Evolutionary conservation across 2,329 filamentous ascomycete genomes (phyloP).

Genomic region (Paecilomyces sp.): DNA sequence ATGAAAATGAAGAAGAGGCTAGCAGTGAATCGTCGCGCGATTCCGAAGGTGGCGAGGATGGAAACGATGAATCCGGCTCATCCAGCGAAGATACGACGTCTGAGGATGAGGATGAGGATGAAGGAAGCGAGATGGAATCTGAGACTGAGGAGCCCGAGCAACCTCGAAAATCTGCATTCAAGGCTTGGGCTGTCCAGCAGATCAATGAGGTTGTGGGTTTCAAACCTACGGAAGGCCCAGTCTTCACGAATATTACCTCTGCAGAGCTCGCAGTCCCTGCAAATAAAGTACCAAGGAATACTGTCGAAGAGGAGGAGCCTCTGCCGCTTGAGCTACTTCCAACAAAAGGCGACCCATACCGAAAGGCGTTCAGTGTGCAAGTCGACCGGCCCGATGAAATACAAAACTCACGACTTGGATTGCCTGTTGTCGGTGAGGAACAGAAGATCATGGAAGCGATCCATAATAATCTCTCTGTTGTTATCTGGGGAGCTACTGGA

Average conservation of each 20-base stretch:
- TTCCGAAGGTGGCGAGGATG: constrained; percentile 10
- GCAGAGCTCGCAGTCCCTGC: constrained; percentile 18
- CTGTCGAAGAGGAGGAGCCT: constrained; percentile 31
- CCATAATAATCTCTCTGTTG: constrained; percentile 80
- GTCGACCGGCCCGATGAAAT: constrained; percentile 66
- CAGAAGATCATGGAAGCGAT: constrained; percentile 98
- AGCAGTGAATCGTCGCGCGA: background rate
- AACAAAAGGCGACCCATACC: constrained; percentile 38
- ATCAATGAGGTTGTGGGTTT: constrained; percentile 77
- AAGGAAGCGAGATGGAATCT: constrained; percentile 8
- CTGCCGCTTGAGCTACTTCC: constrained; percentile 32
- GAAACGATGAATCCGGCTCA: constrained; percentile 12
- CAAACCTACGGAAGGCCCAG: constrained; percentile 38
- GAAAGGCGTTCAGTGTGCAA: constrained; percentile 70
- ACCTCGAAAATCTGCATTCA: constrained; percentile 64
- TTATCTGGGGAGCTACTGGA: constrained; percentile 90
- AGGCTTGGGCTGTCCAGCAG: constrained; percentile 83
- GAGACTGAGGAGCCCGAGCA: constrained; percentile 13
- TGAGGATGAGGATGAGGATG: constrained; percentile 19
- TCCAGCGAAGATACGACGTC: constrained; percentile 25
- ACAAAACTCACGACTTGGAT: constrained; percentile 66
- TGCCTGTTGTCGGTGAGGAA: constrained; percentile 91
- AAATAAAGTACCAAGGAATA: constrained; percentile 28
- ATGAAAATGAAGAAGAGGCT: constrained; percentile 37
- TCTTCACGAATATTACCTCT: constrained; percentile 15